Evolutionary conservation across 2,329 filamentous ascomycete genomes (phyloP).

Genomic region (Verticillium tricorpus): DNA sequence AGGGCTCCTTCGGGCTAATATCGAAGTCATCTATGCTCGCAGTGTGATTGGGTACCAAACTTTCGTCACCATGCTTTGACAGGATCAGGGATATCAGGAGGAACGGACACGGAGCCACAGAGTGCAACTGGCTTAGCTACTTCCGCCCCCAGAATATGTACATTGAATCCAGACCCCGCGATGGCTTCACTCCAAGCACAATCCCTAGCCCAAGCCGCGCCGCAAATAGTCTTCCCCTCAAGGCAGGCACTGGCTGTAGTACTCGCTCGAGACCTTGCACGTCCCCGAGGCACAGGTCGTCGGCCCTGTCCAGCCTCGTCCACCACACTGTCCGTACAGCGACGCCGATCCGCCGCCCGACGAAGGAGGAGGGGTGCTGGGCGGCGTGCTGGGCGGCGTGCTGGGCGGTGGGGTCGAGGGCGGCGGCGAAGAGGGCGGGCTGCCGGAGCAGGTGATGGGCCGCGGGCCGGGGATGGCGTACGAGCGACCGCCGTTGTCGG

Average conservation of each 20-base stretch:
- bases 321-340: conserved; percentile 19
- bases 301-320: conserved; percentile 18
- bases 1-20: neutral
- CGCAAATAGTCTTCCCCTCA: neutral
- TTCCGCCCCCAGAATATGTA: neutral
- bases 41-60: neutral
- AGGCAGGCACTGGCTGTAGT: conserved; percentile 22
- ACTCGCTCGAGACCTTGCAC: conserved; percentile 20
- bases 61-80: neutral
- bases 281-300: conserved; percentile 20
- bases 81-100: neutral
- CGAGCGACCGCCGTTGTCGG: conserved; percentile 9
- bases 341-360: conserved; percentile 8
- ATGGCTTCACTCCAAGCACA: neutral
- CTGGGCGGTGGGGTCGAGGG: neutral
- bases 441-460: neutral
- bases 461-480: neutral
- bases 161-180: neutral
- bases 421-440: conserved; percentile 2
- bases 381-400: neutral
- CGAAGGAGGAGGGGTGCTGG: conserved; percentile 5
- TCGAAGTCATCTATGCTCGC: neutral
- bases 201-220: neutral
- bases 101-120: neutral
- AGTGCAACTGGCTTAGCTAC: neutral